Evolutionary conservation across 1,284 basidiomycete species (phyloP).

Genomic region (Bondarzewia mesenterica): DNA sequence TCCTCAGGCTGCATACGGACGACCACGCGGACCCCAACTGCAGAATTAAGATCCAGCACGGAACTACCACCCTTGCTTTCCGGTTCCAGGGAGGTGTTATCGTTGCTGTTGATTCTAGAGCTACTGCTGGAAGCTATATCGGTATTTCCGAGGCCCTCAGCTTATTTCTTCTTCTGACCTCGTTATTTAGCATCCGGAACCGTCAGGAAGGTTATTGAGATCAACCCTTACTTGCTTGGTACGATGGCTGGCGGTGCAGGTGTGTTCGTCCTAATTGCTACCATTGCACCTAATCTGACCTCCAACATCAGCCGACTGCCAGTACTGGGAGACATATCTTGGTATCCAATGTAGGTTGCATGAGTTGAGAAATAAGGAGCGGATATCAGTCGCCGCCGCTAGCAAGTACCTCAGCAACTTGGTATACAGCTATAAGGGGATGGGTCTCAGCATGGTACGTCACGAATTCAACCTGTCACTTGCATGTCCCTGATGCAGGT

Average conservation of each 20-base stretch:
- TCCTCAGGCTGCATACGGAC: conserved; percentile 87
- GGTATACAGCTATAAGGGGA: conserved; percentile 98
- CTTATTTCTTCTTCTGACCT: conserved; percentile 1
- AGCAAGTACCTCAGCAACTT: conserved; percentile 97
- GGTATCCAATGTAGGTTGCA: conserved; percentile 97
- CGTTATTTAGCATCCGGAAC: conserved; percentile 74
- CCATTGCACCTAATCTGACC: conserved; percentile 5
- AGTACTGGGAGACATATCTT: conserved; percentile 98
- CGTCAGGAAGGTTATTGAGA: conserved; percentile 99
- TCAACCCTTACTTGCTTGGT: conserved; percentile 96
- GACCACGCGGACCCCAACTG: conserved; percentile 89
- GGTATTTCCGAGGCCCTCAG: conserved; percentile 41
- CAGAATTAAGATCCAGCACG: conserved; percentile 97
- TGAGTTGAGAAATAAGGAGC: conserved; percentile 94
- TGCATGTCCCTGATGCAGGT: neutral
- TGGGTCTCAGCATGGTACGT: conserved; percentile 95
- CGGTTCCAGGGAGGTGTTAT: conserved; percentile 96
- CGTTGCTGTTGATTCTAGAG: conserved; percentile 95
- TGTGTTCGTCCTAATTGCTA: conserved; percentile 7
- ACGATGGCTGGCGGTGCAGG: conserved; percentile 99
- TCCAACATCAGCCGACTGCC: conserved; percentile 67
- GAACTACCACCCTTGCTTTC: conserved; percentile 98
- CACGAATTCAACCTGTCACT: neutral
- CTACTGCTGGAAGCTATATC: conserved; percentile 95
- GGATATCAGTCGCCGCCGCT: conserved; percentile 97